Evolutionary conservation across 352 stramenopile species (phyloP).

Genomic region (Phytophthora sp.): DNA sequence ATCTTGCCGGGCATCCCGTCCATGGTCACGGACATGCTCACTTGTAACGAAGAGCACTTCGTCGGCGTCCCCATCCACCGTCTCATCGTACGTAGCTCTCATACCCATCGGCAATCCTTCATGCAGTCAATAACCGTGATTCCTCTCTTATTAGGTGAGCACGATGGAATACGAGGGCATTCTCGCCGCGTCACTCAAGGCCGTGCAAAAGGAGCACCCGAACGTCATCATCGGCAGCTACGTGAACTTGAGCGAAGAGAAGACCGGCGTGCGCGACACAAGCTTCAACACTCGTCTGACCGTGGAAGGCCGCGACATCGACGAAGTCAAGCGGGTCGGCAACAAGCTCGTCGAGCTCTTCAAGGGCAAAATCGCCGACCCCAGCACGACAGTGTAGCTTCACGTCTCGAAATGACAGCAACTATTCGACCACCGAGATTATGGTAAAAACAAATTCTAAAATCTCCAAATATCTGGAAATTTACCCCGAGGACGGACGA

Average conservation of each 20-base stretch:
- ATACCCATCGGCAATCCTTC: too few relatives aligned
- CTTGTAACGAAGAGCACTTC: conserved; percentile 77
- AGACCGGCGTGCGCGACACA: conserved; percentile 47
- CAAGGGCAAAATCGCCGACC: conserved; percentile 7
- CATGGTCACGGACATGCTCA: conserved; percentile 81
- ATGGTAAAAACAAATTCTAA: not conserved
- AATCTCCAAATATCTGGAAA: not conserved
- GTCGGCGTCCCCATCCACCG: conserved; percentile 76
- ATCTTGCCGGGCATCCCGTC: conserved; percentile 78
- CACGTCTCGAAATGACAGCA: not conserved
- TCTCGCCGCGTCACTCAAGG: conserved; percentile 58
- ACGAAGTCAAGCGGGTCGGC: conserved; percentile 56
- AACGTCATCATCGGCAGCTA: conserved; percentile 80
- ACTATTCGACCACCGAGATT: conserved; percentile 15
- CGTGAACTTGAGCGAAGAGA: conserved; percentile 67
- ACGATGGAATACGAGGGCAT: conserved; percentile 66
- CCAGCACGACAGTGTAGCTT: conserved; percentile 12
- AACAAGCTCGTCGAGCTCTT: conserved; percentile 39
- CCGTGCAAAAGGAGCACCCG: conserved; percentile 63
- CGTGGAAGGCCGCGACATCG: conserved; percentile 47
- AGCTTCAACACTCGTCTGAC: conserved; percentile 70
- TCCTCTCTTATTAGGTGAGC: too few relatives aligned
- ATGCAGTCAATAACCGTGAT: too few relatives aligned
- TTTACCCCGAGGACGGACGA: not conserved
- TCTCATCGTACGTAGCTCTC: conserved; percentile 72